Percentiles rank a stretch among this genome's conserved stretches.
These are phyloP conservation scores for Phialemonium atrogriseum DNA, from an alignment of 2,329 filamentous ascomycete genomes.

Conservation along the genomic window DNA sequence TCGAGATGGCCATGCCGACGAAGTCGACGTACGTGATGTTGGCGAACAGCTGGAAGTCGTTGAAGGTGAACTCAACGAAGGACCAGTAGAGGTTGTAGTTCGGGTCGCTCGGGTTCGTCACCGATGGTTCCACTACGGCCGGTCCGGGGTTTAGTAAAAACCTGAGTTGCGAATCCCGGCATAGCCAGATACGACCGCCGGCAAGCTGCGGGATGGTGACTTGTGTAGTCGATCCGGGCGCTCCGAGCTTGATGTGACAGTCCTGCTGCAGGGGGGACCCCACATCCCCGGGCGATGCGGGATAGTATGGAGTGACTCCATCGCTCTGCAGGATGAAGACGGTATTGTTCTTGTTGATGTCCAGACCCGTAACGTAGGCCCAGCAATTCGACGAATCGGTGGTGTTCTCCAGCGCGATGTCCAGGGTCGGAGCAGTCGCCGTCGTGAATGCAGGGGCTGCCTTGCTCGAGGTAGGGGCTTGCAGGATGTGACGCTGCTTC, in stretches of 20 bases:
- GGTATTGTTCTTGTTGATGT: slow-evolving; percentile 49
- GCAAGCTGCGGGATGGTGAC: slow-evolving; percentile 62
- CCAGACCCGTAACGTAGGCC: slow-evolving; percentile 63
- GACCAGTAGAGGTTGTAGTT: slow-evolving; percentile 57
- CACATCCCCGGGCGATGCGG: slow-evolving; percentile 44
- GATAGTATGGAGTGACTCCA: slow-evolving; percentile 57
- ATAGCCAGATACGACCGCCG: slow-evolving; percentile 67
- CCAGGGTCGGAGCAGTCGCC: slow-evolving; percentile 32
- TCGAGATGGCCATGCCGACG: slow-evolving; percentile 54
- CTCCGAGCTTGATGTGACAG: slow-evolving; percentile 56
- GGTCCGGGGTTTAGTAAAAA: slow-evolving; percentile 63
- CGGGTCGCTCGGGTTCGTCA: slow-evolving; percentile 55
- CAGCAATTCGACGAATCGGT: slow-evolving; percentile 53
- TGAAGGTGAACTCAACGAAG: slow-evolving; percentile 64
- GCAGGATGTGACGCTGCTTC: slow-evolving; percentile 14
- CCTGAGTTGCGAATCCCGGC: slow-evolving; percentile 47
- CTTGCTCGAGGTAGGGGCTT: slow-evolving; percentile 10
- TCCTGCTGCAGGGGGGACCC: slow-evolving; percentile 45
- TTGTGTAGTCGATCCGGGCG: slow-evolving; percentile 47
- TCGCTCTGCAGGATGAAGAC: slow-evolving; percentile 58
- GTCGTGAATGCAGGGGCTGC: not conserved
- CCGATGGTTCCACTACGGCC: slow-evolving; percentile 65
- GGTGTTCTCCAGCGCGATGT: slow-evolving; percentile 57
- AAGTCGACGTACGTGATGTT: slow-evolving; percentile 75
- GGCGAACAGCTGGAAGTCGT: slow-evolving; percentile 50